Evolutionary conservation across 2,329 filamentous ascomycete genomes (phyloP).

Genomic region (Hymenoscyphus repandus): DNA sequence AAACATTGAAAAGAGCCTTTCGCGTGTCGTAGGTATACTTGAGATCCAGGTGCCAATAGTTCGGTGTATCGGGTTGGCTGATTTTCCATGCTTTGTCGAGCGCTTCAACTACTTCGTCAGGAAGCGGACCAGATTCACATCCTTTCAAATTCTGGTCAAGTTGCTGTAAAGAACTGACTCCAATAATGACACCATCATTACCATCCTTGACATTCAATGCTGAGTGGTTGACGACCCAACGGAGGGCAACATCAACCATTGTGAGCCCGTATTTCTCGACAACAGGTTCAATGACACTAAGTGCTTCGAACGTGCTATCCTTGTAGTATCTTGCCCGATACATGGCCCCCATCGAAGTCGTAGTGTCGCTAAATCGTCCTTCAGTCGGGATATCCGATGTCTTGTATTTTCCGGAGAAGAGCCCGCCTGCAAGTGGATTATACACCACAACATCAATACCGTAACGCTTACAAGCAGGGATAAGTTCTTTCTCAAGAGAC

Average conservation of each 20-base stretch:
- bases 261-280: slow-evolving; percentile 54
- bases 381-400: slow-evolving; percentile 52
- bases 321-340: slow-evolving; percentile 60
- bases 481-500: slow-evolving; percentile 68
- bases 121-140: slow-evolving; percentile 51
- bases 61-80: slow-evolving; percentile 41
- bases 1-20: slow-evolving; percentile 21
- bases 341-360: slow-evolving; percentile 37
- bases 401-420: slow-evolving; percentile 66
- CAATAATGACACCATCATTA: slow-evolving; percentile 38
- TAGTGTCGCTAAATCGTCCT: slow-evolving; percentile 62
- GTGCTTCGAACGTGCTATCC: slow-evolving; percentile 55
- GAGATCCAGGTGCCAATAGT: slow-evolving; percentile 31
- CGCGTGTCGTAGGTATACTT: slow-evolving; percentile 26
- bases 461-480: slow-evolving; percentile 69
- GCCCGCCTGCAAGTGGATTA: slow-evolving; percentile 75
- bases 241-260: slow-evolving; percentile 53
- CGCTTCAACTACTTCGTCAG: slow-evolving; percentile 57
- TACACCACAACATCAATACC: slow-evolving; percentile 76
- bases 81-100: slow-evolving; percentile 61
- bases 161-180: slow-evolving; percentile 36
- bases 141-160: slow-evolving; percentile 37
- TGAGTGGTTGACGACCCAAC: slow-evolving; percentile 57
- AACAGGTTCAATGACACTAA: slow-evolving; percentile 53
- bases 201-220: slow-evolving; percentile 46